phyloP scores from a whole-genome alignment of 106 monocot species.

The Phalaenopsis equestris region DNA sequence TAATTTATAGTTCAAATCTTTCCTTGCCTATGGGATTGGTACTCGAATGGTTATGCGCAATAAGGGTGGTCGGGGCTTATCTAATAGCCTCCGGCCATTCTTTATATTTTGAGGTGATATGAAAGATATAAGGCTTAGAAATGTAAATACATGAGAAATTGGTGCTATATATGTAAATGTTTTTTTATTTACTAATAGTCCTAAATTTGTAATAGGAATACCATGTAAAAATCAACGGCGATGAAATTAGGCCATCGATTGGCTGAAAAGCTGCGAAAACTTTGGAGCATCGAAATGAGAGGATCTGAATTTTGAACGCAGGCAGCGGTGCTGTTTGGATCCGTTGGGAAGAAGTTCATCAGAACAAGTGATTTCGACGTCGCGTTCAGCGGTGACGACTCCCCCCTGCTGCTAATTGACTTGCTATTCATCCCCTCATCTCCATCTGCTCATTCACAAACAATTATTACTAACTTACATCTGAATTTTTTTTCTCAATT shows the following conservation, averaged over 20 bases:
- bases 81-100: too few relatives aligned
- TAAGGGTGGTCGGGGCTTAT: too few relatives aligned
- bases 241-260: conserved; percentile 84
- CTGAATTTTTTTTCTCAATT: too few relatives aligned
- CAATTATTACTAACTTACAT: too few relatives aligned
- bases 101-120: background rate
- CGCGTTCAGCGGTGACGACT: conserved; percentile 59
- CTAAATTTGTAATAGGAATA: too few relatives aligned
- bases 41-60: too few relatives aligned
- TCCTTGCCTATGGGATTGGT: too few relatives aligned
- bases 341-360: conserved; percentile 60
- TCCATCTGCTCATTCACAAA: conserved; percentile 31
- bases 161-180: too few relatives aligned
- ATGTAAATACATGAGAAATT: too few relatives aligned
- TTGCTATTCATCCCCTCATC: conserved; percentile 45
- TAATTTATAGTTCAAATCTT: too few relatives aligned
- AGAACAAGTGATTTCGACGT: conserved; percentile 54
- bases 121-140: too few relatives aligned
- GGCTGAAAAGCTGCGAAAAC: conserved; percentile 38
- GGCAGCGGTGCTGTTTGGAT: conserved; percentile 32
- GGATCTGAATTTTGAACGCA: conserved; percentile 57
- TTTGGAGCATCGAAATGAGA: conserved; percentile 53
- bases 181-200: too few relatives aligned
- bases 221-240: conserved; percentile 80
- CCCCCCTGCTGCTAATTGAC: conserved; percentile 50